Percentiles rank a stretch among this genome's conserved stretches.
These are phyloP conservation scores for Candida mesenterica DNA, from an alignment of 1,139 yeast species.

Conservation along the genomic window DNA sequence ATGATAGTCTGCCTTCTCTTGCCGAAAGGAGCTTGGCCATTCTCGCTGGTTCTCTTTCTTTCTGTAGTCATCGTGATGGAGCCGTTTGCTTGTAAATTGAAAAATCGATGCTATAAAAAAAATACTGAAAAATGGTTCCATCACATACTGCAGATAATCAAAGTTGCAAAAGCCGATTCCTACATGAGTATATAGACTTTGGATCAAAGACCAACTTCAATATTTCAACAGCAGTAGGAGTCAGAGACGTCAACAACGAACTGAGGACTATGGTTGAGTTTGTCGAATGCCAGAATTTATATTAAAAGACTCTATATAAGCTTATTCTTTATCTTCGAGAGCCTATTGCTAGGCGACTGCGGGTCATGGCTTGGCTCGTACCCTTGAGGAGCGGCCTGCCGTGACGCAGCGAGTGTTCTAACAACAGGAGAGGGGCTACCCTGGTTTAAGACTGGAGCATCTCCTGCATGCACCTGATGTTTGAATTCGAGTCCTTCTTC, in stretches of 20 bases:
- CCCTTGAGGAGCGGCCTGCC: too few species aligned
- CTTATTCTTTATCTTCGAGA: neutral
- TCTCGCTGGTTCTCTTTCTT: constrained; percentile 4
- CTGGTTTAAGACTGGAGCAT: neutral
- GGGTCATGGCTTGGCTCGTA: neutral
- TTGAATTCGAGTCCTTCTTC: constrained; percentile 56
- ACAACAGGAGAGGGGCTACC: too few species aligned
- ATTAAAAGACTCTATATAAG: too few species aligned
- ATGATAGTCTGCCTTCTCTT: constrained; percentile 21
- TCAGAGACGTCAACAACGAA: too few species aligned
- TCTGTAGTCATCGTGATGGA: constrained; percentile 2
- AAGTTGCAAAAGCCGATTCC: too few species aligned
- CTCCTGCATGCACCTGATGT: constrained; percentile 24
- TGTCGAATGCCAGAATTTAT: too few species aligned
- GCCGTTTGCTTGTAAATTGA: neutral
- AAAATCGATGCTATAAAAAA: neutral
- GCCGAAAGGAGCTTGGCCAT: constrained; percentile 3
- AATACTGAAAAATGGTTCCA: neutral
- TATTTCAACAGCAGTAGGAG: too few species aligned
- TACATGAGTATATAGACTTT: too few species aligned
- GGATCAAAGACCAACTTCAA: too few species aligned
- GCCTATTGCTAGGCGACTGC: neutral
- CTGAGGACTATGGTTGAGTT: too few species aligned
- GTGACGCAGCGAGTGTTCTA: too few species aligned
- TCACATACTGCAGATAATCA: neutral